A percentile compares a stretch with the other conserved stretches of the same genome.
phyloP scores from a whole-genome alignment of 2,329 filamentous ascomycete genomes.

The Venturia nashicola region DNA sequence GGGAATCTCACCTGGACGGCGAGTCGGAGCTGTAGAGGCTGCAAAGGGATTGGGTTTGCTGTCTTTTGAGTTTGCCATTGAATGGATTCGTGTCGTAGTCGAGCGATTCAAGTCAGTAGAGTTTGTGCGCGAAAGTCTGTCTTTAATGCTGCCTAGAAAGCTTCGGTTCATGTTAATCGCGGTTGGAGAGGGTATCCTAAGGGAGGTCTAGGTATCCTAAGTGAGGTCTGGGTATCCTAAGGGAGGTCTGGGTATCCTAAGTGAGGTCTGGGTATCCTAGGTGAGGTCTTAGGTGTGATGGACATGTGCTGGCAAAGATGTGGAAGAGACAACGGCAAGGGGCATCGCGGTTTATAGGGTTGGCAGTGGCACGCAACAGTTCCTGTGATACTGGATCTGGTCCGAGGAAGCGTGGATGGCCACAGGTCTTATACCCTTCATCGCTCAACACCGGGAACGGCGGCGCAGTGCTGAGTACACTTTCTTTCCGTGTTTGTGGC shows the following conservation, averaged over 20 bases:
- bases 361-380: background rate
- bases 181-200: background rate
- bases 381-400: too few species aligned
- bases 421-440: background rate
- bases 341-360: background rate
- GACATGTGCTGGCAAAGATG: background rate
- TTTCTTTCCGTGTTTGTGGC: too few species aligned
- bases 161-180: background rate
- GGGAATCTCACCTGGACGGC: slow-evolving; percentile 24
- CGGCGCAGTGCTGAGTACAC: too few species aligned
- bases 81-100: background rate
- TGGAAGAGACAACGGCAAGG: background rate
- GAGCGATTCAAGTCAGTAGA: slow-evolving; percentile 12
- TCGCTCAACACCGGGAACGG: background rate
- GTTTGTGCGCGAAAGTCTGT: slow-evolving; percentile 14
- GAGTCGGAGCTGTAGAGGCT: slow-evolving; percentile 14
- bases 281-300: background rate
- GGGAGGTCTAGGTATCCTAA: background rate
- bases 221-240: too few species aligned
- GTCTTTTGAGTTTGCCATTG: background rate
- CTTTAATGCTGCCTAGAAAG: slow-evolving; percentile 18
- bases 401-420: too few species aligned
- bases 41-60: background rate
- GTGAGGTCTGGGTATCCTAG: background rate
- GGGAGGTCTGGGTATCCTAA: too few species aligned